Percentiles rank a stretch among this genome's conserved stretches.
phyloP scores from a whole-genome alignment of 129 eudicot species.

The Centaurea solstitialis region DNA sequence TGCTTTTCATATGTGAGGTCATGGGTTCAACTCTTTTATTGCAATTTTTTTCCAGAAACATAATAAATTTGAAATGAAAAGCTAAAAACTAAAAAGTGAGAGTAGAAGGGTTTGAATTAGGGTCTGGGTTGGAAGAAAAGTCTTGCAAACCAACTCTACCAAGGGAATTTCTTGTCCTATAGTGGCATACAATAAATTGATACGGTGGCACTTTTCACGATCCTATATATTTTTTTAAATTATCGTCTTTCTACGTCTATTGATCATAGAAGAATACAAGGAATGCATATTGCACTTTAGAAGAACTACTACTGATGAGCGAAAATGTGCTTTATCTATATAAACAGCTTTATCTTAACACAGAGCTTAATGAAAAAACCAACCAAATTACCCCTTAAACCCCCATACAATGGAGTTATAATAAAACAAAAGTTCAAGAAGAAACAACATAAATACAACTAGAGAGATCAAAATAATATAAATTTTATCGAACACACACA shows the following conservation, averaged over 20 bases:
- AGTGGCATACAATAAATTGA: too few relatives aligned
- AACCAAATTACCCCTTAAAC: neutral
- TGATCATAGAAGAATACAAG: neutral
- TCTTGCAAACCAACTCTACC: too few relatives aligned
- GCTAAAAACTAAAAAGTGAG: too few relatives aligned
- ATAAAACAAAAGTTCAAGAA: neutral
- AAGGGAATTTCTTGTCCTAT: too few relatives aligned
- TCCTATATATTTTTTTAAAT: neutral
- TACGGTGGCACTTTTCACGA: too few relatives aligned
- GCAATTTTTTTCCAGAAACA: too few relatives aligned
- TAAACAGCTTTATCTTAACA: neutral
- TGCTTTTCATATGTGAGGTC: too few relatives aligned
- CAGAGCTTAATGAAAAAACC: neutral
- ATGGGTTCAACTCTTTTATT: too few relatives aligned
- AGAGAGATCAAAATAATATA: neutral
- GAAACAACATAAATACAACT: neutral
- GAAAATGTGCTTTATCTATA: neutral
- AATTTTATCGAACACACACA: neutral
- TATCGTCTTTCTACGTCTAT: neutral
- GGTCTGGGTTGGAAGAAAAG: too few relatives aligned
- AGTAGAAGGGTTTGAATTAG: too few relatives aligned
- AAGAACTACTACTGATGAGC: neutral
- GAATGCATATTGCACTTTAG: neutral
- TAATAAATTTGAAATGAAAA: too few relatives aligned
- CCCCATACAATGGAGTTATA: neutral